Percentiles rank a stretch among this genome's conserved stretches.
These are phyloP conservation scores for Carnegiea gigantea DNA, from an alignment of 179 eudicot genomes.

Conservation along the genomic window DNA sequence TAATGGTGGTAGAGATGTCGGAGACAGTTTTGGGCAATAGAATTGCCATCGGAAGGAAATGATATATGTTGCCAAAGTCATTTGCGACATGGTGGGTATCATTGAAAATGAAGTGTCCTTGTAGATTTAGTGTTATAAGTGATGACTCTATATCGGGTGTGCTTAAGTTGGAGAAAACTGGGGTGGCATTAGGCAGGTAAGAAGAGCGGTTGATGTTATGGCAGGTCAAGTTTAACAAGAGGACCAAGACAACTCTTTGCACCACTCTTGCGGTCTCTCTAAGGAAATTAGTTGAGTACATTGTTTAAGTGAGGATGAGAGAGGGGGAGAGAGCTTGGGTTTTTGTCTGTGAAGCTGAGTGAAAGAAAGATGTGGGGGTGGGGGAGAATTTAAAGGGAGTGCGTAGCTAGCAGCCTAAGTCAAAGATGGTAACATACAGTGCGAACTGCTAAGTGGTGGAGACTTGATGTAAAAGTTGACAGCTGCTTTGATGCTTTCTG, in stretches of 20 bases:
- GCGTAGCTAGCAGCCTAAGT: constrained; percentile 18
- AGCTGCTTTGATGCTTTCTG: constrained; percentile 14
- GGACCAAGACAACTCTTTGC: constrained; percentile 28
- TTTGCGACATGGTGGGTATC: constrained; percentile 57
- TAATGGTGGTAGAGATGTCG: constrained; percentile 63
- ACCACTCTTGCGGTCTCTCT: constrained; percentile 23
- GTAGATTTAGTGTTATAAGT: constrained; percentile 38
- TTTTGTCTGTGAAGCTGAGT: background rate
- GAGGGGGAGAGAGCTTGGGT: constrained; percentile 13
- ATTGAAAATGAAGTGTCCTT: constrained; percentile 56
- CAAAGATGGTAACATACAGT: constrained; percentile 29
- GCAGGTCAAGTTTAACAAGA: constrained; percentile 33
- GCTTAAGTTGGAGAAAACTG: constrained; percentile 23
- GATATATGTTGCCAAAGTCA: constrained; percentile 72
- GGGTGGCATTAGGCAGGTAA: constrained; percentile 35
- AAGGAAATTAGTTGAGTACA: constrained; percentile 25
- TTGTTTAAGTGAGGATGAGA: constrained; percentile 7
- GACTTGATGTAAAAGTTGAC: constrained; percentile 16
- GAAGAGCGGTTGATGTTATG: constrained; percentile 32
- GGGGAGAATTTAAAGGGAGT: constrained; percentile 33
- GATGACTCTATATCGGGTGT: constrained; percentile 26
- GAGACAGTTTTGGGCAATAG: constrained; percentile 71
- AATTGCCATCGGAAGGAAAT: constrained; percentile 57
- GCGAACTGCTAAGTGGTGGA: constrained; percentile 17
- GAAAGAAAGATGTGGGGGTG: constrained; percentile 20